Percentiles rank a stretch among this genome's conserved stretches.
Conservation (phyloP, 208 protist genomes). For the Wallacemonas sp. region DNA sequence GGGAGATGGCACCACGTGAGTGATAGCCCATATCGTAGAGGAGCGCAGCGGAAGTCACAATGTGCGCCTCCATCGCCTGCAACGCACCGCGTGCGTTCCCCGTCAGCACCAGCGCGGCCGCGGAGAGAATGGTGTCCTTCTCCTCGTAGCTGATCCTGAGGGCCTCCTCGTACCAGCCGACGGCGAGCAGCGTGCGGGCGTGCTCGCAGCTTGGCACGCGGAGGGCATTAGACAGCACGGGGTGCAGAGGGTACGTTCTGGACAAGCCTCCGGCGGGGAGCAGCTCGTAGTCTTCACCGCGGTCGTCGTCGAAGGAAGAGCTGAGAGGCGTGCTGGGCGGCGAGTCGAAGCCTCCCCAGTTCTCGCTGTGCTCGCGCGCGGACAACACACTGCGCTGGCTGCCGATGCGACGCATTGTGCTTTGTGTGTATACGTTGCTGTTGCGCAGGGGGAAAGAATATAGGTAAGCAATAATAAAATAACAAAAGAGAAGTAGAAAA, state of each 20-base stretch:
- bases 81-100: conserved; percentile 44
- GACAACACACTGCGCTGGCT: conserved; percentile 9
- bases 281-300: neutral
- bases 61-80: conserved; percentile 57
- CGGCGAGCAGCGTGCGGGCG: conserved; percentile 48
- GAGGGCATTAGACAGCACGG: neutral
- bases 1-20: neutral
- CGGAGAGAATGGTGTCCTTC: conserved; percentile 62
- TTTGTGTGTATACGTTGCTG: too few relatives aligned
- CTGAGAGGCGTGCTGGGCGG: neutral
- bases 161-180: conserved; percentile 58
- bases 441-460: too few relatives aligned
- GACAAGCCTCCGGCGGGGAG: neutral
- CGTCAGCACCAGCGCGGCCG: conserved; percentile 46
- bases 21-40: conserved; percentile 26
- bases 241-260: neutral
- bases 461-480: too few relatives aligned
- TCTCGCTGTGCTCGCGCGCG: conserved; percentile 14
- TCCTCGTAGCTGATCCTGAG: conserved; percentile 34
- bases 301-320: neutral
- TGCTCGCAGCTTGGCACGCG: conserved; percentile 20
- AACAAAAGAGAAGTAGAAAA: neutral
- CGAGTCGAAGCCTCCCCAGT: neutral
- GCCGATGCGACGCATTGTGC: neutral
- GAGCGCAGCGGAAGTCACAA: conserved; percentile 60